phyloP scores from a whole-genome alignment of 176 grass and related monocot species.

The Oryza brachyantha region DNA sequence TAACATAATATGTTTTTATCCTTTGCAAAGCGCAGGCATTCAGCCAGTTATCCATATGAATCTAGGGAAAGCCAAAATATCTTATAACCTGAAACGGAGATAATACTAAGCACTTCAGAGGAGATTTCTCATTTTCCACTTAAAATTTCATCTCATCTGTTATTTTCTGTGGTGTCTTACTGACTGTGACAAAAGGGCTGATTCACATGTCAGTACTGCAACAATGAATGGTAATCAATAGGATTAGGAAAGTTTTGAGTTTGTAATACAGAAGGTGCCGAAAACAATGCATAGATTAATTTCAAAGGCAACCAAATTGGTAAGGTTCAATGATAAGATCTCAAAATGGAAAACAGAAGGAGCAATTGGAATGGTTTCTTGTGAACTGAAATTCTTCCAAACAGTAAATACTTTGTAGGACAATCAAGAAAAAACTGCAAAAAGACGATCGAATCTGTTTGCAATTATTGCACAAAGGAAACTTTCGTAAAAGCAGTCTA shows the following conservation, averaged over 20 bases:
- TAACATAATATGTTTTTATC: too few relatives aligned
- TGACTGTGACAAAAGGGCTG: background rate
- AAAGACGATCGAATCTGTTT: background rate
- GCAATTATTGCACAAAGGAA: background rate
- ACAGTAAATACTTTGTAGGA: background rate
- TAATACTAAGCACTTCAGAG: background rate
- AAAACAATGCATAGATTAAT: slow-evolving; percentile 20
- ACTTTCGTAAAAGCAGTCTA: background rate
- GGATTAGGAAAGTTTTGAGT: background rate
- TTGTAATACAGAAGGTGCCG: background rate
- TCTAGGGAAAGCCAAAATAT: too few relatives aligned
- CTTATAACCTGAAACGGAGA: too few relatives aligned
- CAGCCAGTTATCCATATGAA: too few relatives aligned
- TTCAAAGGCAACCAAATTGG: background rate
- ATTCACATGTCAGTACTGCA: too few relatives aligned
- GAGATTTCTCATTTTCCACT: background rate
- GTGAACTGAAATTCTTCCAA: background rate
- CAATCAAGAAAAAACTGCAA: background rate
- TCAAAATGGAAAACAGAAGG: background rate
- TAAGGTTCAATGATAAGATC: background rate
- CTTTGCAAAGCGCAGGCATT: too few relatives aligned
- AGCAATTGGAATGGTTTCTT: background rate
- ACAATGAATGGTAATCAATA: background rate
- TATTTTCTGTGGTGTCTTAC: background rate
- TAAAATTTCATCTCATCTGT: background rate